These are phyloP conservation scores for Dalbergia oliveri DNA, from an alignment of 306 rosid species.

Conservation along the genomic window DNA sequence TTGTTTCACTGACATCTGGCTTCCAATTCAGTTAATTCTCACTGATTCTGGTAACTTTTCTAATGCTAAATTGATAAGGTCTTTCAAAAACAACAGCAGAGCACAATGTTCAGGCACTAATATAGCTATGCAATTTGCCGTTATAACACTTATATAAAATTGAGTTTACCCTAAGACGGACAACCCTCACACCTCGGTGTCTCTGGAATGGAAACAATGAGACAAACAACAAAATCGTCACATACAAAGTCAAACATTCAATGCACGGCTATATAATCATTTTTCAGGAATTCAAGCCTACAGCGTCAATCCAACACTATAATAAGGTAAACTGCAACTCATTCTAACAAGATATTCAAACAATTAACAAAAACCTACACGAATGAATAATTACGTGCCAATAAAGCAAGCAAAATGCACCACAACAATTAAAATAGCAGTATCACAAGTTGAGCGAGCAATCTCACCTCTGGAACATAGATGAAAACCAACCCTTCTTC, in stretches of 20 bases:
- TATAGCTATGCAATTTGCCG: background rate
- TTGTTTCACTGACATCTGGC: no score
- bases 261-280: constrained; percentile 8
- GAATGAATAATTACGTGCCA: background rate
- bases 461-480: constrained; percentile 92
- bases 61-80: no score
- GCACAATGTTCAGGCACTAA: no score
- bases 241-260: constrained; percentile 29
- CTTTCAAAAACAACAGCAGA: no score
- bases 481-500: constrained; percentile 97
- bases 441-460: constrained; percentile 20
- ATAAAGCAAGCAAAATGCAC: constrained; percentile 30
- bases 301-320: background rate
- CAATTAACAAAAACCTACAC: constrained; percentile 10
- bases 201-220: constrained; percentile 19
- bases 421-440: constrained; percentile 4
- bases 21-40: no score
- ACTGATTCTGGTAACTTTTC: no score
- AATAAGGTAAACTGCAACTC: background rate
- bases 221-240: constrained; percentile 29
- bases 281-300: constrained; percentile 9
- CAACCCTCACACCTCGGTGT: constrained; percentile 33
- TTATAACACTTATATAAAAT: background rate
- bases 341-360: background rate
- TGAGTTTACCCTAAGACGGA: background rate